Percentiles rank a stretch among this genome's conserved stretches.
Conservation (phyloP, 805 yeast genomes). For the Yueomyces sp. region DNA sequence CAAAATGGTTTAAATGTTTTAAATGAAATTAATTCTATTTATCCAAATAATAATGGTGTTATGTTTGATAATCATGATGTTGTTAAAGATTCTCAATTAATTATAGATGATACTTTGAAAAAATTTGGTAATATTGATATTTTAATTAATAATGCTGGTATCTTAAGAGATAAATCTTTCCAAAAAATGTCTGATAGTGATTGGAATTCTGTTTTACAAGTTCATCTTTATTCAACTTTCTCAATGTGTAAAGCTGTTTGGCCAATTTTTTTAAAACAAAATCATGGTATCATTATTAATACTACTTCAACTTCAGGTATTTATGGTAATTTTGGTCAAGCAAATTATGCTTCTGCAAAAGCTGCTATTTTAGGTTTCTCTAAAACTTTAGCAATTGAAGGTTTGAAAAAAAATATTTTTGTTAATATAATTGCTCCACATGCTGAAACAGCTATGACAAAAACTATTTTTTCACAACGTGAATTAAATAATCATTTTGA, state of each 20-base stretch:
- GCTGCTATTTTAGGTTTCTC: conserved; percentile 78
- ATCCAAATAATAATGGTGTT: conserved; percentile 44
- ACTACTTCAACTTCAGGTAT: conserved; percentile 94
- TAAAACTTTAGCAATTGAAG: conserved; percentile 81
- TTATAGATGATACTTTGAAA: conserved; percentile 64
- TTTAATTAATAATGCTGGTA: conserved; percentile 88
- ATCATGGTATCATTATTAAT: conserved; percentile 63
- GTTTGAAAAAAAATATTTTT: conserved; percentile 60
- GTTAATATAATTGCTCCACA: conserved; percentile 90
- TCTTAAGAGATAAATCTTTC: conserved; percentile 79
- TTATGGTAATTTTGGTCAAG: conserved; percentile 95
- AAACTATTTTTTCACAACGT: conserved; percentile 64
- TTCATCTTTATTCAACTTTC: conserved; percentile 74
- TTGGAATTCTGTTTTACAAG: conserved; percentile 70
- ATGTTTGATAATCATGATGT: conserved; percentile 78
- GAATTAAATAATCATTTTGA: conserved; percentile 67
- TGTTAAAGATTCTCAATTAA: conserved; percentile 56
- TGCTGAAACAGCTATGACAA: conserved; percentile 96
- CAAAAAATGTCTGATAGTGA: conserved; percentile 70
- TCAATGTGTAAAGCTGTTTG: conserved; percentile 79
- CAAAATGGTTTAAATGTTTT: conserved; percentile 48
- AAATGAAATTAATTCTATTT: conserved; percentile 47
- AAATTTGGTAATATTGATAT: conserved; percentile 76
- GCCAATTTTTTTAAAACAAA: conserved; percentile 75
- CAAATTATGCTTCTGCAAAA: conserved; percentile 91